Conservation (phyloP, 768 basidiomycete genomes). For the Mycena crocata region DNA sequence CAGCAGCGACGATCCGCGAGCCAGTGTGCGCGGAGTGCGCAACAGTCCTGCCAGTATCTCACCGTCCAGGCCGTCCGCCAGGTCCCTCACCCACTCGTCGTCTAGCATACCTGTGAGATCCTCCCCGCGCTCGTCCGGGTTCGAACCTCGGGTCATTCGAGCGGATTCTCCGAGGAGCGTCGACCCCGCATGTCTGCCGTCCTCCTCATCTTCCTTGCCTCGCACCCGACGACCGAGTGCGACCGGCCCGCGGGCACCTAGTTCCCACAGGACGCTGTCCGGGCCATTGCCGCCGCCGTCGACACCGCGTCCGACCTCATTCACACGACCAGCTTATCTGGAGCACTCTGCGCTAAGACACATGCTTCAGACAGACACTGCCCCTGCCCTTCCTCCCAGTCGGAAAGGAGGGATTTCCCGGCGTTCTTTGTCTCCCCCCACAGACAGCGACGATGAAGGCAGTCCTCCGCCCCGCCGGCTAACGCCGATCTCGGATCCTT, state of each 20-base stretch:
- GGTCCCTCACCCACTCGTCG: constrained; percentile 55
- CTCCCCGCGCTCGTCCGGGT: constrained; percentile 49
- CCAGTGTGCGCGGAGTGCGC: constrained; percentile 54
- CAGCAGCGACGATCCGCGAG: constrained; percentile 50
- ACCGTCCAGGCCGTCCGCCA: constrained; percentile 55
- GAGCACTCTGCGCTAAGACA: constrained; percentile 81
- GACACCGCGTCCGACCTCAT: constrained; percentile 52
- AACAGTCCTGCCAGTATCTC: constrained; percentile 49
- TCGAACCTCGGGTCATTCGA: constrained; percentile 79
- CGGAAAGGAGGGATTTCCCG: constrained; percentile 49
- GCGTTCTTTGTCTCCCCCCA: constrained; percentile 53
- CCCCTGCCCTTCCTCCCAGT: constrained; percentile 49
- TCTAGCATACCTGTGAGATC: constrained; percentile 44
- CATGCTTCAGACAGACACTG: constrained; percentile 68
- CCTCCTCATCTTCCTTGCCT: constrained; percentile 47
- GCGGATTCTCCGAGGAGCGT: constrained; percentile 55
- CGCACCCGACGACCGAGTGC: constrained; percentile 62
- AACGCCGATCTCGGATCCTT: constrained; percentile 46
- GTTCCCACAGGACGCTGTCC: constrained; percentile 42
- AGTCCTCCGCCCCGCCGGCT: constrained; percentile 62
- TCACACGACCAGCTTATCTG: constrained; percentile 79
- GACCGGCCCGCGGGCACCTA: constrained; percentile 42
- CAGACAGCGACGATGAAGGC: constrained; percentile 79
- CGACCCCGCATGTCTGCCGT: constrained; percentile 60
- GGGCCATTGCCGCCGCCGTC: constrained; percentile 45